phyloP scores from a whole-genome alignment of 225 moss, liverwort and hornwort species.

The Sphagnum tenellum region DNA sequence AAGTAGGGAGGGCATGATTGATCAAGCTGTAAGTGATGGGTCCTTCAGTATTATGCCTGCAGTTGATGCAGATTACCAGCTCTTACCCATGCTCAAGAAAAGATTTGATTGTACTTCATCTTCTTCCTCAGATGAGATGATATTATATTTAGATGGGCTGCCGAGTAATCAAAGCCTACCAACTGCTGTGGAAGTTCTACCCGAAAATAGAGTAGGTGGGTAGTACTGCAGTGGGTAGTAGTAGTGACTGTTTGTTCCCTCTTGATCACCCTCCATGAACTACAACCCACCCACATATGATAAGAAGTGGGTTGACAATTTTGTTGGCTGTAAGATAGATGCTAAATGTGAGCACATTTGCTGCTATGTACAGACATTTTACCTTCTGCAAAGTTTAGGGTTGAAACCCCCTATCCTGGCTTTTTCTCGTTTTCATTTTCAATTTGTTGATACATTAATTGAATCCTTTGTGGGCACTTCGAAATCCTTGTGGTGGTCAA shows the following conservation, averaged over 20 bases:
- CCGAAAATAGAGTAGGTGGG: background rate
- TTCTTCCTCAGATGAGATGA: background rate
- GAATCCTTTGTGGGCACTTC: too few species aligned
- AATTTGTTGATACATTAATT: too few species aligned
- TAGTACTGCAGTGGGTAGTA: too few species aligned
- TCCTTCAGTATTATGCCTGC: conserved; percentile 33
- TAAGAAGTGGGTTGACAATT: conserved; percentile 25
- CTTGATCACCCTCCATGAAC: conserved; percentile 5
- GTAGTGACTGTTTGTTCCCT: background rate
- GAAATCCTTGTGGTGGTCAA: too few species aligned
- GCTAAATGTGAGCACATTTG: conserved; percentile 11
- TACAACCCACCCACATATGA: conserved; percentile 14
- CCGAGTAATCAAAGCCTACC: background rate
- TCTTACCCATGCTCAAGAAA: conserved; percentile 47
- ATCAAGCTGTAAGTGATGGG: too few species aligned
- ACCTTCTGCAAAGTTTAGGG: too few species aligned
- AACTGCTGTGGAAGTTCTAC: too few species aligned
- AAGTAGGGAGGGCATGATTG: too few species aligned
- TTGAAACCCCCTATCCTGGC: too few species aligned
- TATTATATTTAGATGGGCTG: too few species aligned
- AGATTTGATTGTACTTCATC: conserved; percentile 21
- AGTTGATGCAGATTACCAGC: conserved; percentile 26
- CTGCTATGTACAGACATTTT: conserved; percentile 3
- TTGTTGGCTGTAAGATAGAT: conserved; percentile 51
- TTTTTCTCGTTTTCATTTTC: too few species aligned